phyloP scores from a whole-genome alignment of 768 basidiomycete genomes.

The Leccinum variicolor region DNA sequence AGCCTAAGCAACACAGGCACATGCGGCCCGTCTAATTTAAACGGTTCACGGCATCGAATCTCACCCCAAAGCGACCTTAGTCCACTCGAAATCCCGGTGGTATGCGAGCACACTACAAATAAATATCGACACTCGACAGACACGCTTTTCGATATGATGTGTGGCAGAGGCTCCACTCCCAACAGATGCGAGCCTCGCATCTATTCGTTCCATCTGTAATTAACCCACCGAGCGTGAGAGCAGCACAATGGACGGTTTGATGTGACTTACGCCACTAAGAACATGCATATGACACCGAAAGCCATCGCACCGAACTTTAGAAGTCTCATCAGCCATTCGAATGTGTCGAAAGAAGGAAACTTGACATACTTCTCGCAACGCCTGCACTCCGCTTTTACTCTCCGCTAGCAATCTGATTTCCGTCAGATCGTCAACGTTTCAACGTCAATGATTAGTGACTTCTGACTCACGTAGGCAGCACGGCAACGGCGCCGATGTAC shows the following conservation, averaged over 20 bases:
- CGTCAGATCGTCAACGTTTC: constrained; percentile 8
- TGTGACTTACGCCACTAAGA: constrained; percentile 83
- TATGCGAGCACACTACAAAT: constrained; percentile 8
- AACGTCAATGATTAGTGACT: constrained; percentile 2
- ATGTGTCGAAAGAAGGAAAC: constrained; percentile 9
- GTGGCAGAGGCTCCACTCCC: constrained; percentile 1
- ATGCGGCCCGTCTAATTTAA: constrained; percentile 22
- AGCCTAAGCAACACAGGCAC: constrained; percentile 9
- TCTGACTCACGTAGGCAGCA: constrained; percentile 76
- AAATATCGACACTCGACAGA: background rate
- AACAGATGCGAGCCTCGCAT: constrained; percentile 16
- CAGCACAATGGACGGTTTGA: constrained; percentile 11
- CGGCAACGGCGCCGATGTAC: constrained; percentile 91
- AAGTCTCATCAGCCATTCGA: constrained; percentile 20
- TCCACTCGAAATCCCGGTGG: background rate
- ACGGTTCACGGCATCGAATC: constrained; percentile 26
- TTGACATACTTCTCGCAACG: constrained; percentile 73
- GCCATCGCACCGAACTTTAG: constrained; percentile 86
- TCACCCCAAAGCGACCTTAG: background rate
- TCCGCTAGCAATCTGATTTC: constrained; percentile 70
- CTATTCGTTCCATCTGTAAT: constrained; percentile 76
- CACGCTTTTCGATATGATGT: background rate
- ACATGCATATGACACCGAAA: constrained; percentile 89
- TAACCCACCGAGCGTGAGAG: constrained; percentile 18
- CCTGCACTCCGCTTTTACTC: constrained; percentile 84